Base-by-base conservation (phyloP, 129 eudicot species). In the Pseudognaphalium luteoalbum region DNA sequence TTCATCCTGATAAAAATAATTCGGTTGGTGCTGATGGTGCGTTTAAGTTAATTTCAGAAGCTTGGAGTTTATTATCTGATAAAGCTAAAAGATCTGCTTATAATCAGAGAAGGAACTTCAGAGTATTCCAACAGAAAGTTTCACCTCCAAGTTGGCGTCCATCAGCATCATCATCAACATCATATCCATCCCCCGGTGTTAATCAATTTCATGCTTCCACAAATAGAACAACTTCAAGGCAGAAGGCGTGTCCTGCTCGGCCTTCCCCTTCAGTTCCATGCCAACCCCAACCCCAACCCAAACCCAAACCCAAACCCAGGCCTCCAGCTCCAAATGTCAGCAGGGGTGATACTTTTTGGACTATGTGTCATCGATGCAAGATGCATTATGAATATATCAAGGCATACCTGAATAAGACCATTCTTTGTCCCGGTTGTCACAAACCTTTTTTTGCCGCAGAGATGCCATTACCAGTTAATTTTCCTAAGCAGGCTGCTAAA, bases 1-100 rank as follows among this genome's bases (percentile, higher is more conserved):
- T 91, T 34, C 97, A 91, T 84, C 95, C 97, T 21, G 97, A 91
- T 83, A 91, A 91, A 81, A 91, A 87, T 59, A 88, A 87, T 80
- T 81, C 83, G 29, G 77, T 85, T 50, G 95, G 92, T 71, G 95
- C 96, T 15, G 92, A 88, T 72, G 97, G 90, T 73, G 97, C 97
- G 0, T 91, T 91, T 80, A 87, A 91, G 63, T 80, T 91, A 73
- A 64, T 91, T 70, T 83, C 85, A 34, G 89, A 88, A 68, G 97
- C 97, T 35, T 91, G 88, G 91, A 82, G 81, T 78, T 74, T 91
- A 74, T 81, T 91, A 66, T 88, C 92, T 68, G 95, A 91, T 22
- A 87, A 91, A 64, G 66, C 73, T 42, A 91, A 88, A 86, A 88
- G 95, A 79, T 79, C 74, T 22, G 83, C 84, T 7, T 88, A 88